Percentiles rank a stretch among this genome's conserved stretches.
Evolutionary conservation across 139 green algal species (phyloP).

Genomic region (Edaphochlamys debaryana): DNA sequence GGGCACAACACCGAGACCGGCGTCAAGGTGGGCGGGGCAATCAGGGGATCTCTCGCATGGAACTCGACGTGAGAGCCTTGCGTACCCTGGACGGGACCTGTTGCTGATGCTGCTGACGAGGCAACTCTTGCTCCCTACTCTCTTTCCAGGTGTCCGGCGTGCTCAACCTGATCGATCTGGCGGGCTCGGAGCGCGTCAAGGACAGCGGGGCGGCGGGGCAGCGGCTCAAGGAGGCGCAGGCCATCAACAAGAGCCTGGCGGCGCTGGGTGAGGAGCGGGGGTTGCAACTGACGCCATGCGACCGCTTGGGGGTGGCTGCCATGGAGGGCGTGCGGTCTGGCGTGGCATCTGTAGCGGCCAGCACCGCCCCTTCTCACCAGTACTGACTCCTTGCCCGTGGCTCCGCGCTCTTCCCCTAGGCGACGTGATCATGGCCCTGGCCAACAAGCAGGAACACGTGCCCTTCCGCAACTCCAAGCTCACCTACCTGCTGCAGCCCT

Average conservation of each 20-base stretch:
- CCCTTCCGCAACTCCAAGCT: constrained; percentile 96
- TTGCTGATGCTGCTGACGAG: too few species aligned
- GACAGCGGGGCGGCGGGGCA: constrained; percentile 81
- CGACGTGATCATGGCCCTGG: constrained; percentile 95
- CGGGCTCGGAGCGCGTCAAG: constrained; percentile 88
- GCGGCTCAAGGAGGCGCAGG: constrained; percentile 90
- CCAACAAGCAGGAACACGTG: constrained; percentile 89
- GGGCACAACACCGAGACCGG: constrained; percentile 70
- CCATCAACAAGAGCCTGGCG: constrained; percentile 93
- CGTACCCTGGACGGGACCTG: too few species aligned
- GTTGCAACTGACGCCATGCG: neutral
- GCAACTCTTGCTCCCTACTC: too few species aligned
- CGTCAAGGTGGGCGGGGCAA: constrained; percentile 67
- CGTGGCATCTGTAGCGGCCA: too few species aligned
- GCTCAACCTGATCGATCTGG: constrained; percentile 90
- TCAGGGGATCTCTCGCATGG: too few species aligned
- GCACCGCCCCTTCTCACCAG: too few species aligned
- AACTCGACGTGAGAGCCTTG: too few species aligned
- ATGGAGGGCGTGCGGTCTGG: too few species aligned
- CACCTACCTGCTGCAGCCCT: constrained; percentile 90
- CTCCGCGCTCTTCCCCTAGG: constrained; percentile 49
- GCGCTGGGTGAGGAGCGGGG: constrained; percentile 65
- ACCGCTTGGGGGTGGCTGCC: neutral
- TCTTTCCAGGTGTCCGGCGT: constrained; percentile 53
- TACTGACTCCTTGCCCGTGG: too few species aligned